Percentiles rank a stretch among this genome's conserved stretches.
These are phyloP conservation scores for Penicillium ochrochloron DNA, from an alignment of 495 filamentous ascomycete genomes.

Conservation along the genomic window DNA sequence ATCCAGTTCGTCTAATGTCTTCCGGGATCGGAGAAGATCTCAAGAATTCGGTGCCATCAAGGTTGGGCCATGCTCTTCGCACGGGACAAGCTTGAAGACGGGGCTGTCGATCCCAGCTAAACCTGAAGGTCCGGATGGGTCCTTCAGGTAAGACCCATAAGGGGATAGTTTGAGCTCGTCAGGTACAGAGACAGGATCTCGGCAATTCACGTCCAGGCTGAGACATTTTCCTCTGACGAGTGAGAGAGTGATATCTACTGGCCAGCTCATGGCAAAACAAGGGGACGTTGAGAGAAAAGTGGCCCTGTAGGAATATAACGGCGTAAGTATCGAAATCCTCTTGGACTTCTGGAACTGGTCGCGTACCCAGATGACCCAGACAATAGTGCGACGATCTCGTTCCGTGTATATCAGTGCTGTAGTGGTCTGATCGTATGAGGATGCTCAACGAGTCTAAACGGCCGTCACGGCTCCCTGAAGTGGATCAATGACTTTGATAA, in stretches of 20 bases:
- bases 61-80: conserved; percentile 13
- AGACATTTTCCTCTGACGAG: conserved; percentile 13
- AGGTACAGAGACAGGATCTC: conserved; percentile 1
- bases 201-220: conserved; percentile 16
- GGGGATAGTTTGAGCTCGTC: conserved; percentile 15
- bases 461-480: conserved; percentile 8
- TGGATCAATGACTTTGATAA: conserved; percentile 6
- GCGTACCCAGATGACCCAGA: conserved; percentile 11
- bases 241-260: conserved; percentile 12
- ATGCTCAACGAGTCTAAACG: conserved; percentile 1
- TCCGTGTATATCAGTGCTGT: conserved; percentile 25
- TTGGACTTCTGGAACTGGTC: conserved; percentile 17
- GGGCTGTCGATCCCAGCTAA: conserved; percentile 23
- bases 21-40: conserved; percentile 27
- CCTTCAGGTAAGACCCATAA: neutral
- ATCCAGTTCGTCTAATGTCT: conserved; percentile 15
- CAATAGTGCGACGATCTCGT: conserved; percentile 27
- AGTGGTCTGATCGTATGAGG: conserved; percentile 25
- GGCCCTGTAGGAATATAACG: conserved; percentile 11
- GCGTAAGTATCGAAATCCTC: conserved; percentile 26
- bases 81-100: neutral
- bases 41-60: conserved; percentile 14
- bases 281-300: conserved; percentile 5
- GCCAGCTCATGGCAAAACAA: conserved; percentile 8
- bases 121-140: conserved; percentile 8